Evolutionary conservation across 495 filamentous ascomycete genomes (phyloP), one percentile per base, ranked within the genome.

Genomic region (Aspergillus cristatus): DNA sequence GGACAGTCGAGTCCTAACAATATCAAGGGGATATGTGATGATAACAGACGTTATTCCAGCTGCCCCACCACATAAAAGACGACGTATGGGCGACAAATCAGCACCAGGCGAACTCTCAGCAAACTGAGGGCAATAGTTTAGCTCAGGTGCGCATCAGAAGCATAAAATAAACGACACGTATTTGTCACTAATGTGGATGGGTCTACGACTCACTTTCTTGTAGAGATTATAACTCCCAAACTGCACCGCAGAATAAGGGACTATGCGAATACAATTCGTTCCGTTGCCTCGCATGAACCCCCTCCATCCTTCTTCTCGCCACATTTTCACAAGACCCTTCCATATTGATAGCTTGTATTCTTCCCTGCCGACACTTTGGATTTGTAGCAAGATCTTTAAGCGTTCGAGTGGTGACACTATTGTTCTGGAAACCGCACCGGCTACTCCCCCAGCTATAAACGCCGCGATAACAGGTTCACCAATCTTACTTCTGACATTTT

Each of bases 201-300:
- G 6, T 34, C 16, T 28, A 8, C 17, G 4, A 67, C 79, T 57
- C 65, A 94, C 90, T 68, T 78, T 76, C 66, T 94, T 96, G 60
- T 97, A 98, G 45, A 97, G 81, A 54, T 90, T 96, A 59, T 97
- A 98, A 53, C 86, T 90, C 28, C 89, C 86, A 63, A 98, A 98
- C 57, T 98, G 91, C 15, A 98, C 91, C 1, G 91, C 91, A 28
- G 88, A 95, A 60, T 98, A 98, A 10, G 91, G 91, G 28, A 98
- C 85, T 37, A 98, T 98, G 34, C 91, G 84, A 50, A 97, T 87
- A 64, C 91, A 98, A 61, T 98, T 98, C 31, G 88, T 94, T 37
- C 91, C 91, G 55, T 98, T 98, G 18, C 91, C 91, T 45, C 87
- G 75, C 88, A 98, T 88, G 49, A 95, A 90, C 2, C 91, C 91